Evolutionary conservation across 371 early-diverging fungal genomes (phyloP), one percentile per base, ranked within the genome.

Genomic region (Mortierella sp.): DNA sequence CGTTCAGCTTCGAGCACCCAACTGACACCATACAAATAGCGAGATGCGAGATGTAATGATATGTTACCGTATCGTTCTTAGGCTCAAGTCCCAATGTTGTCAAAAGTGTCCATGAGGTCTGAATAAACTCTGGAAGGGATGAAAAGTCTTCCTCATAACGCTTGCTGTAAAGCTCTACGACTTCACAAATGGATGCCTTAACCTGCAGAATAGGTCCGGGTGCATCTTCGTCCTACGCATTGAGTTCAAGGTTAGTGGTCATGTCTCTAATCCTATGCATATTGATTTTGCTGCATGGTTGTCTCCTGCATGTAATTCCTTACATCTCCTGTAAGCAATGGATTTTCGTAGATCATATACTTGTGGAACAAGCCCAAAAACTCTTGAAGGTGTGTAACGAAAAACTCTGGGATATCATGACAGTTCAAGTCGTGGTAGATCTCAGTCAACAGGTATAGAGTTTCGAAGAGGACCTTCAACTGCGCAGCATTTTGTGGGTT

Each of bases 391-490:
- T 97, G 88, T 76, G 97, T 97, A 75, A 97, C 98, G 73, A 98
- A 98, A 85, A 95, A 97, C 70, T 95, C 97, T 16, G 98, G 98
- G 52, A 98, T 84, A 86, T 99, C 99, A 83, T 98, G 98, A 81
- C 90, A 96, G 83, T 96, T 98, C 64, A 97, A 84, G 78, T 93
- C 93, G 74, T 95, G 96, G 83, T 90, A 98, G 58, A 98, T 94
- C 84, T 97, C 95, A 69, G 90, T 88, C 70, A 97, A 73, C 9
- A 96, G 87, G 62, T 90, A 85, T 55, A 98, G 75, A 16, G 93
- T 90, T 68, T 95, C 91, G 64, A 96, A 88, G 51, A 96, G 86
- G 16, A 92, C 80, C 37, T 89, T 83, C 55, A 98, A 85, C 20
- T 92, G 93, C 39, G 84, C 79, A 26, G 68, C 72, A 73, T 97